These are phyloP conservation scores for Agrostemma githago DNA, from an alignment of 148 eudicot species.

Conservation along the genomic window DNA sequence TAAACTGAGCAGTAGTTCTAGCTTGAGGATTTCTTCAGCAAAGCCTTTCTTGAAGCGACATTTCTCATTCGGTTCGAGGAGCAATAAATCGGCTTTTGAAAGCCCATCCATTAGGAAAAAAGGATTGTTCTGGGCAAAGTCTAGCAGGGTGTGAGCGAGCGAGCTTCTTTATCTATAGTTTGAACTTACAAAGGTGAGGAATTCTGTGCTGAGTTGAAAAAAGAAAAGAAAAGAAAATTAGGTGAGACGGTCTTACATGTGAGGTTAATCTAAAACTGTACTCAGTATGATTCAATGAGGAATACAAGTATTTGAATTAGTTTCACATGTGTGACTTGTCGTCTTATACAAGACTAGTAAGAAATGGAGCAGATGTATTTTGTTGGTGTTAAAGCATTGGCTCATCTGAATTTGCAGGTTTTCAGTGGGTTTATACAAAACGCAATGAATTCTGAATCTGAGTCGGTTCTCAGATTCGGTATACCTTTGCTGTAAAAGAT, in stretches of 20 bases:
- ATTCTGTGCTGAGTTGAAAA: neutral
- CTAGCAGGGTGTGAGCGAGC: conserved; percentile 61
- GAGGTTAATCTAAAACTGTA: neutral
- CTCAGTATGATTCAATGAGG: neutral
- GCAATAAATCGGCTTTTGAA: conserved; percentile 40
- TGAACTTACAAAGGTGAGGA: conserved; percentile 20
- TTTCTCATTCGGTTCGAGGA: conserved; percentile 75
- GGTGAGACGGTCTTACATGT: neutral
- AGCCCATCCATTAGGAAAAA: conserved; percentile 42
- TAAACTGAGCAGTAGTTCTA: conserved; percentile 57
- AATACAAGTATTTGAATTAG: neutral
- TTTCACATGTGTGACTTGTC: neutral
- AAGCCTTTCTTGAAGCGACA: conserved; percentile 77
- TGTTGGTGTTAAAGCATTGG: neutral
- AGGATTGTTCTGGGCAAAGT: conserved; percentile 85
- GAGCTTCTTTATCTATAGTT: conserved; percentile 26
- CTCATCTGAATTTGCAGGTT: conserved; percentile 23
- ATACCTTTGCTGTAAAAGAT: conserved; percentile 15
- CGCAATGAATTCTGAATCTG: conserved; percentile 14
- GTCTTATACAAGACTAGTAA: neutral
- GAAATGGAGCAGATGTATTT: neutral
- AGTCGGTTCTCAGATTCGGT: conserved; percentile 8
- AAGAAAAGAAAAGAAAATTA: no score
- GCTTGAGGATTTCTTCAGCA: conserved; percentile 53
- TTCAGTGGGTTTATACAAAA: conserved; percentile 12